These are phyloP conservation scores for Mycena capillaripes DNA, from an alignment of 768 basidiomycete species.

Conservation along the genomic window DNA sequence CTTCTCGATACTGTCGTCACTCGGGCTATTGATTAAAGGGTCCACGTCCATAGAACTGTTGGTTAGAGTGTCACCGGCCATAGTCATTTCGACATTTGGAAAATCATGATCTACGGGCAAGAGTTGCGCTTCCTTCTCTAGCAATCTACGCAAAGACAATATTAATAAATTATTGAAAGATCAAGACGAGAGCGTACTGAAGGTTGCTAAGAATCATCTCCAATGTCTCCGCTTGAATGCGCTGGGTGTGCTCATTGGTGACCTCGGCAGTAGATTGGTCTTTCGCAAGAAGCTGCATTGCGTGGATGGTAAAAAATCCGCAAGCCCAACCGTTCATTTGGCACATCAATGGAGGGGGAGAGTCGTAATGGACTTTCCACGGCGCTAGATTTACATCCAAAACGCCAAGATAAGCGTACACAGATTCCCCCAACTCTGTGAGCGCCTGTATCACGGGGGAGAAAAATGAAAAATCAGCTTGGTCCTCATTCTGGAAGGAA, in stretches of 20 bases:
- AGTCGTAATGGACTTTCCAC: neutral
- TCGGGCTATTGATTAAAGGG: too few species aligned
- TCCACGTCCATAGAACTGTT: too few species aligned
- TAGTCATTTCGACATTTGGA: too few species aligned
- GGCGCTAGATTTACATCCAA: neutral
- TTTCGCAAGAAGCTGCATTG: neutral
- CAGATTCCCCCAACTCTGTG: slow-evolving; percentile 17
- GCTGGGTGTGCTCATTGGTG: neutral
- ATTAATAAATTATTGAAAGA: neutral
- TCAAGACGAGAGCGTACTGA: neutral
- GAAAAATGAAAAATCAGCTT: neutral
- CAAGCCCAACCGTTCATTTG: slow-evolving; percentile 27
- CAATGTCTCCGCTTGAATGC: neutral
- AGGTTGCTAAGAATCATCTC: neutral
- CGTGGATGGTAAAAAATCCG: slow-evolving; percentile 23
- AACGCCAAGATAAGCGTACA: neutral
- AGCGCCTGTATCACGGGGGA: too few species aligned
- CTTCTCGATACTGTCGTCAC: too few species aligned
- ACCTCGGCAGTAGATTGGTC: neutral
- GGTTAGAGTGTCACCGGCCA: too few species aligned
- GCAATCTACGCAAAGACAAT: neutral
- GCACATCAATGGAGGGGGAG: neutral
- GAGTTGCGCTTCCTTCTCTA: too few species aligned
- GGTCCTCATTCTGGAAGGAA: neutral
- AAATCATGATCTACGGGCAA: neutral